These are phyloP conservation scores for Entophlyctis luteolus DNA, from an alignment of 192 early-diverging fungal genomes.

Conservation along the genomic window DNA sequence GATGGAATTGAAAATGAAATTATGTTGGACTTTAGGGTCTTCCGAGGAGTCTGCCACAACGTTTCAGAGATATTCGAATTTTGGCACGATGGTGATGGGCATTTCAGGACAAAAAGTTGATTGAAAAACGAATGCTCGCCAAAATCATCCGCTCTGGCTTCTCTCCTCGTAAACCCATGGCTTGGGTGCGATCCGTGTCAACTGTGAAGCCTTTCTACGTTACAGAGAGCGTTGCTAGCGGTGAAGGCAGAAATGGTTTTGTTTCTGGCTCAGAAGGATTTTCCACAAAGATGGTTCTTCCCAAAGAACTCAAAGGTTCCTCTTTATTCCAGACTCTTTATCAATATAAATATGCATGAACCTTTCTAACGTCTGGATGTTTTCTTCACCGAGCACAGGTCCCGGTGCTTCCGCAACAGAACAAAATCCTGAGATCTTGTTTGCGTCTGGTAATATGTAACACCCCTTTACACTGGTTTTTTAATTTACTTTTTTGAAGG, in stretches of 20 bases:
- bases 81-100: no score
- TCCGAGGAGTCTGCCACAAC: no score
- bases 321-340: not conserved
- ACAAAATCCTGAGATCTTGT: slow-evolving; percentile 31
- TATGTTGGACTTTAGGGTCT: no score
- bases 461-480: not conserved
- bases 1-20: no score
- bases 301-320: slow-evolving; percentile 3
- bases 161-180: not conserved
- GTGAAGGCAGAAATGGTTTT: not conserved
- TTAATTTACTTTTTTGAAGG: slow-evolving; percentile 20
- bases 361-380: not conserved
- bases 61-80: no score
- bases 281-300: slow-evolving; percentile 6
- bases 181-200: slow-evolving; percentile 5
- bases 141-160: not conserved
- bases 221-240: not conserved
- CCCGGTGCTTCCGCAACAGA: not conserved
- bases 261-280: slow-evolving; percentile 12
- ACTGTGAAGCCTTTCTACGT: slow-evolving; percentile 26
- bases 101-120: no score
- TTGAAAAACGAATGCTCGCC: not conserved
- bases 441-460: slow-evolving; percentile 13
- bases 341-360: not conserved
- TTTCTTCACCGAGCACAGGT: not conserved